A percentile compares a stretch with the other conserved stretches of the same genome.
These are phyloP conservation scores for Cymbopogon citratus DNA, from an alignment of 176 grass and related monocot genomes.

Conservation along the genomic window DNA sequence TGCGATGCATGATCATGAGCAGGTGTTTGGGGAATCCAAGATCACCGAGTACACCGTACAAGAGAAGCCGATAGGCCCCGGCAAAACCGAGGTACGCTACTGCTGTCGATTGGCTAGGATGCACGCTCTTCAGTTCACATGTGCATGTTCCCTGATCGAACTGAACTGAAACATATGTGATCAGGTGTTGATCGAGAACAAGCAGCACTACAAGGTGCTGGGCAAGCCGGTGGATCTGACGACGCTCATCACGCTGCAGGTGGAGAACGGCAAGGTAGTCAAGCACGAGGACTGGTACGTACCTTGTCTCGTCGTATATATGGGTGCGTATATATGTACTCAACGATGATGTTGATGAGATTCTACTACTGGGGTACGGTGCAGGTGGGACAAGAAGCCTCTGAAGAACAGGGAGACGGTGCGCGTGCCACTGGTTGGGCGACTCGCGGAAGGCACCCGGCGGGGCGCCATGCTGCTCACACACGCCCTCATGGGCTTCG, in stretches of 20 bases:
- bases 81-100: not conserved
- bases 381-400: slow-evolving; percentile 60
- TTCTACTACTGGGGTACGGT: no score
- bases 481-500: slow-evolving; percentile 51
- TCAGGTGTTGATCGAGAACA: slow-evolving; percentile 48
- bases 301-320: no score
- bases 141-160: no score
- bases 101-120: no score
- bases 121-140: no score
- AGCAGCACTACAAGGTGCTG: slow-evolving; percentile 46
- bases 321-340: no score
- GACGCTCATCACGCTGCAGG: slow-evolving; percentile 33
- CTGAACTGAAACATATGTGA: no score
- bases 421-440: slow-evolving; percentile 27
- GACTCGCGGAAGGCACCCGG: slow-evolving; percentile 28
- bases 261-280: slow-evolving; percentile 40
- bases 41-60: slow-evolving; percentile 24
- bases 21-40: slow-evolving; percentile 26
- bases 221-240: slow-evolving; percentile 25
- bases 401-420: slow-evolving; percentile 42
- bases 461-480: slow-evolving; percentile 55
- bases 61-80: not conserved
- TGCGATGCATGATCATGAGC: no score
- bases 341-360: no score
- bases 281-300: slow-evolving; percentile 26